Base-by-base conservation (phyloP, 2,329 filamentous ascomycete species). In the Aulographum hederae region DNA sequence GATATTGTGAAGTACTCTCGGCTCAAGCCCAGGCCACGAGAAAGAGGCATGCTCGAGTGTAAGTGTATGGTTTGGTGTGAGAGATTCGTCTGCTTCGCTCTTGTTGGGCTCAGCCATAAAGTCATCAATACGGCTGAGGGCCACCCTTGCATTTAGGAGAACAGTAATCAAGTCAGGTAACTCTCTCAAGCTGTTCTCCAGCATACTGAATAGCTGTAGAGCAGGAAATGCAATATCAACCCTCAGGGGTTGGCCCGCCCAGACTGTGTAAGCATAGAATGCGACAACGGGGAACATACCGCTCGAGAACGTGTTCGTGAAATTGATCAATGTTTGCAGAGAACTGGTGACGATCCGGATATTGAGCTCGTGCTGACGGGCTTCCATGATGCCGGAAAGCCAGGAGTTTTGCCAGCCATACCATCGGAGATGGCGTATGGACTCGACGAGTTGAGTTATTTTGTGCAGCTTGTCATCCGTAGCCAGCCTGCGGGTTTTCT, bases 41-140 rank as follows among this genome's bases (percentile, higher is more conserved):
- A 91, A 91, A 0, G 72, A 73, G 4, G 78, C 79, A 18, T 69
- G 54, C 26, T 64, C 44, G 2, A 67, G 46, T 28, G 27, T 8
- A 10, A 28, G 27, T 8, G 8, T 14, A 8, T 10, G 10, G 6
- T 40, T 44, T 13, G 43, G 42, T 10, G 46, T 39, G 3, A 48
- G 46, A 8, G 21, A 25, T 17, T 46, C 47, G 29, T 49, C 53
- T 28, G 46, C 53, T 10, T 47, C 46, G 18, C 69, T 66, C 41
- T 82, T 81, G 44, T 93, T 72, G 0, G 80, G 80, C 50, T 93
- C 84, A 1, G 61, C 58, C 80, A 93, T 91, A 54, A 91, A 93
- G 15, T 69, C 65, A 43, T 92, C 78, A 14, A 93, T 81, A 40
- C 84, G 74, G 6, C 68, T 70, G 38, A 92, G 70, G 0, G 84